phyloP scores from a whole-genome alignment of 169 alveolate genomes.

The Plasmodium chabaudi region DNA sequence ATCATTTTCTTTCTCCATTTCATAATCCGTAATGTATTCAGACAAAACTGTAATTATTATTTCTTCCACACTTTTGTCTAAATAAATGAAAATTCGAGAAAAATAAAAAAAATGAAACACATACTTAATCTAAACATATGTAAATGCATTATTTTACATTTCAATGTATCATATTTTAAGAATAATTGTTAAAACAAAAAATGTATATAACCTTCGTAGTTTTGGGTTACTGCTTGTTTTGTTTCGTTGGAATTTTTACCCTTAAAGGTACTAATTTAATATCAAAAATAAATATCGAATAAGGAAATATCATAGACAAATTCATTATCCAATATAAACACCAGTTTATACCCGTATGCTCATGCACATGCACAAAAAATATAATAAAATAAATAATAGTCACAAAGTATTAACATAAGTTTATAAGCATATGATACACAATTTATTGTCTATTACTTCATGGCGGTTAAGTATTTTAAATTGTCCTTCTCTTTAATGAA shows the following conservation, averaged over 20 bases:
- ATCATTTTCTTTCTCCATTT: constrained; percentile 6
- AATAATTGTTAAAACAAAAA: neutral
- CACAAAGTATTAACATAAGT: too few relatives aligned
- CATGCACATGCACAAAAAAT: neutral
- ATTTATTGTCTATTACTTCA: constrained; percentile 15
- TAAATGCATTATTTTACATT: neutral
- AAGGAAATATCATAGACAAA: neutral
- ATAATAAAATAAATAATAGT: neutral
- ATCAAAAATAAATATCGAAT: neutral
- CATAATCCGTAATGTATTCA: constrained; percentile 29
- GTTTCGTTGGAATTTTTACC: constrained; percentile 16
- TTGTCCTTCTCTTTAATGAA: constrained; percentile 58
- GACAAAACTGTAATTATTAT: constrained; percentile 24
- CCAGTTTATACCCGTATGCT: neutral
- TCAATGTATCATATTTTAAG: constrained; percentile 2
- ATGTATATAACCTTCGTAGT: constrained; percentile 21
- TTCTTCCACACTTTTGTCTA: constrained; percentile 49
- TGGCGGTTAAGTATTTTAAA: constrained; percentile 11
- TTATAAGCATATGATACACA: neutral
- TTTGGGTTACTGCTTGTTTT: neutral
- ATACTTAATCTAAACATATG: neutral
- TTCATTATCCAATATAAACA: neutral
- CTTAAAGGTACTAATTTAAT: constrained; percentile 21
- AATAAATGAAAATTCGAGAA: constrained; percentile 8
- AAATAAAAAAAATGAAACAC: neutral